Base-by-base conservation (phyloP, 805 yeast genomes). In the Wickerhamiella siamensis region DNA sequence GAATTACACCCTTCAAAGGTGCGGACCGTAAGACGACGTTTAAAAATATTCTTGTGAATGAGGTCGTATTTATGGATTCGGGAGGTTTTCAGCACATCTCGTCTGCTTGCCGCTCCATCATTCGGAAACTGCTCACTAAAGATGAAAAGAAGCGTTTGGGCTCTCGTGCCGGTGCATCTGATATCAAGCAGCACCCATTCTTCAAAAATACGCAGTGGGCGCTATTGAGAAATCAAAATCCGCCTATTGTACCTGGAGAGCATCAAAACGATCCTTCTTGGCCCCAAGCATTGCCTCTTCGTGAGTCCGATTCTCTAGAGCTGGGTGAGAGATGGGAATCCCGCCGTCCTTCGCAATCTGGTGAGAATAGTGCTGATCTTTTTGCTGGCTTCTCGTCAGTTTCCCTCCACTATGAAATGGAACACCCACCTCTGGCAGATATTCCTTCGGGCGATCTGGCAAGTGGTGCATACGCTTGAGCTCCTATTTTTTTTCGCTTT, bases 151-250 rank as follows among this genome's bases (percentile, higher is more conserved):
- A 83, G 55, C 67, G 99, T 43, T 59, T 91, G 35, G 99, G 99
- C 0, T 83, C 94, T 9, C 77, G 81, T 45, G 75, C 84, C 37
- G 99, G 99, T 15, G 98, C 98, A 0, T 79, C 94, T 2, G 99
- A 91, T 56, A 75, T 91, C 40, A 91, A 91, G 56, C 75, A 73
- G 43, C 98, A 93, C 59, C 77, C 83, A 0, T 93, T 87, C 52
- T 91, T 91, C 70, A 88, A 86, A 56, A 80, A 68, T 51, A 77
- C 83, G 1, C 94, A 86, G 58, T 91, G 99, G 99, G 96, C 98
- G 0, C 67, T 91, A 45, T 65, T 91, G 43, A 72, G 98, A 52
- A 83, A 91, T 59, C 91, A 80, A 57, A 79, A 80, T 44, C 97
- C 99, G 1, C 99, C 99, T 14, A 78, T 91, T 77, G 78, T 91